Evolutionary conservation across 352 stramenopile genomes (phyloP).

Genomic region (Phytopythium cucurbitacearum): DNA sequence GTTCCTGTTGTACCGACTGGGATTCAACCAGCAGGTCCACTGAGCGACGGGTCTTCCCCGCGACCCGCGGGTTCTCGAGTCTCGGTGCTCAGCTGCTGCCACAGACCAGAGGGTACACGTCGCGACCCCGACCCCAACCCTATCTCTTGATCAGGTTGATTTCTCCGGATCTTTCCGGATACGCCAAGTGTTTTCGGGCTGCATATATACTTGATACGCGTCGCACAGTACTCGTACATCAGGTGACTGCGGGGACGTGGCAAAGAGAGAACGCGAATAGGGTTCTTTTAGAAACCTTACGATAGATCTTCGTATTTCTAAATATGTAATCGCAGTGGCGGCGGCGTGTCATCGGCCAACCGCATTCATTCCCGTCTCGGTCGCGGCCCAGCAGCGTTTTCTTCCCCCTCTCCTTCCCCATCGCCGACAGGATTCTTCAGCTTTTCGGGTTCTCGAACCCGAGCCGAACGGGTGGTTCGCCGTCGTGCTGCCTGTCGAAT

Average conservation of each 20-base stretch:
- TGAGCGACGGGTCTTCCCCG: not conserved
- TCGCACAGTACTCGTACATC: not conserved
- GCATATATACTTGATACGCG: not conserved
- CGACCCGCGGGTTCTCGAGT: not conserved
- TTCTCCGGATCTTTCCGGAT: not conserved
- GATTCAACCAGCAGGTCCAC: conserved; percentile 7
- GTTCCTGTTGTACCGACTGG: too few species aligned
- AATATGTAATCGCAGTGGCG: not conserved
- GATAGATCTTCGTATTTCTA: too few species aligned
- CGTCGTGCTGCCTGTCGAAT: too few species aligned
- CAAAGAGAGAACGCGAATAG: not conserved
- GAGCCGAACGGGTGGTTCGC: too few species aligned
- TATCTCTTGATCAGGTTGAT: not conserved
- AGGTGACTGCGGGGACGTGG: conserved; percentile 6
- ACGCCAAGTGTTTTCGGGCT: not conserved
- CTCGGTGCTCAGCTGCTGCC: not conserved
- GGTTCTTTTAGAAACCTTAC: not conserved
- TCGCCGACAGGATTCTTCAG: too few species aligned
- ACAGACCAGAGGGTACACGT: not conserved
- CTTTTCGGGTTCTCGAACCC: too few species aligned
- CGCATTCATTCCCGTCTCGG: not conserved
- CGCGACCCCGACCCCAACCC: not conserved
- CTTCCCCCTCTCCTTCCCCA: too few species aligned
- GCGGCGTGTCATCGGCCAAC: conserved; percentile 1
- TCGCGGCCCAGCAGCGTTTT: not conserved